Evolutionary conservation across 306 rosid species (phyloP), one percentile per base, ranked within the genome.

Genomic region (Dryas octopetala): DNA sequence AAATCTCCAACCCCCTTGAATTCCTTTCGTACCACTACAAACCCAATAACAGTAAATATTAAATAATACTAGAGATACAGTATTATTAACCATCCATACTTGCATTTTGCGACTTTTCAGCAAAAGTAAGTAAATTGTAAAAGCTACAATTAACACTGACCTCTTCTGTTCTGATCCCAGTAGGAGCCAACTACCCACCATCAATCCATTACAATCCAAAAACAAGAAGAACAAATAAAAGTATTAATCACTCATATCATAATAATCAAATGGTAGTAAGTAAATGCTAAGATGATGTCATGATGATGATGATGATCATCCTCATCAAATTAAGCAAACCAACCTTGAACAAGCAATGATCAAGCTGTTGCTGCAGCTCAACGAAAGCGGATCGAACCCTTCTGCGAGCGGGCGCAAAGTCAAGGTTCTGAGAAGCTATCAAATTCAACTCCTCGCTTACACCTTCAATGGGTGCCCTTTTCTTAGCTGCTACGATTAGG

Each of bases 101-200:
- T 7, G 9, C 68, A 43, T 53, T 66, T 68, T 32, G 38, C 3
- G 38, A 32, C 38, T 32, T 76, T 68, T 11, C 43, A 41, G 11
- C 48, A 26, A 4, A 59, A 12, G 59, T 9, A 11, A 45, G 28
- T 7, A 50, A 15, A 26, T 62, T 43, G 67, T 12, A 52, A 26
- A 23, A 28, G 66, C 46, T 45, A 74, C 77, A 78, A 77, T 50
- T 59, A 79, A 53, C 4, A 61, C 90, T 87, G 80, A 91, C 97
- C 86, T 94, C 98, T 67, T 88, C 82, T 32, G 96, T 87, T 76
- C 44, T 84, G 85, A 91, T 89, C 70, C 93, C 98, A 48, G 91
- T 4, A 78, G 96, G 97, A 82, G 97, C 96, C 81, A 76, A 72
- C 98, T 91, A 79, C 47, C 53, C 68, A 64, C 73, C 85, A 32